phyloP scores from a whole-genome alignment of 1,284 basidiomycete genomes.

The Ganoderma meredithae region DNA sequence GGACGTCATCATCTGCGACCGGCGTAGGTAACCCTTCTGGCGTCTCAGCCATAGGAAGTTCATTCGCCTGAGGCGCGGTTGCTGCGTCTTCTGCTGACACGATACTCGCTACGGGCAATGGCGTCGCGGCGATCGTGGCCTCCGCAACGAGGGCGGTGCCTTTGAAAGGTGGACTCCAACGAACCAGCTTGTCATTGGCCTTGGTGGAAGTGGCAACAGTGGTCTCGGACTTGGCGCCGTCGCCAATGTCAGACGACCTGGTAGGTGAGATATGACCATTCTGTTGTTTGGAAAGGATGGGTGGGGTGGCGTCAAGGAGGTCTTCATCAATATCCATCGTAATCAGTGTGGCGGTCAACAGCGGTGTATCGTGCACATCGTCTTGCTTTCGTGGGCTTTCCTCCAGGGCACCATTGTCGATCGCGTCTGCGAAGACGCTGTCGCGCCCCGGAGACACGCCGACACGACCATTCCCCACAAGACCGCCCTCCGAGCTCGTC shows the following conservation, averaged over 20 bases:
- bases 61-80: not conserved
- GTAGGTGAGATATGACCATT: not conserved
- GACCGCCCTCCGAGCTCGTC: slow-evolving; percentile 1
- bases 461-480: not conserved
- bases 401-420: not conserved
- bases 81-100: not conserved
- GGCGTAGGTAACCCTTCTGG: slow-evolving; percentile 9
- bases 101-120: not conserved
- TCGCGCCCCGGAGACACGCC: not conserved
- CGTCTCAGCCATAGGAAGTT: not conserved
- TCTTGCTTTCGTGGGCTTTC: not conserved
- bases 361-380: not conserved
- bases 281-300: not conserved
- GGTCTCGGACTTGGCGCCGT: not conserved
- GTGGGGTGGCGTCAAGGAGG: not conserved
- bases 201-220: not conserved
- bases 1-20: slow-evolving; percentile 15
- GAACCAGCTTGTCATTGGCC: not conserved
- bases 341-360: not conserved
- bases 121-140: not conserved
- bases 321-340: slow-evolving; percentile 1
- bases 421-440: not conserved
- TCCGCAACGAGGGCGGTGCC: not conserved
- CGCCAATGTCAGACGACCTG: not conserved
- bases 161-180: not conserved